phyloP scores from a whole-genome alignment of 306 rosid genomes.

The Trifolium dubium region DNA sequence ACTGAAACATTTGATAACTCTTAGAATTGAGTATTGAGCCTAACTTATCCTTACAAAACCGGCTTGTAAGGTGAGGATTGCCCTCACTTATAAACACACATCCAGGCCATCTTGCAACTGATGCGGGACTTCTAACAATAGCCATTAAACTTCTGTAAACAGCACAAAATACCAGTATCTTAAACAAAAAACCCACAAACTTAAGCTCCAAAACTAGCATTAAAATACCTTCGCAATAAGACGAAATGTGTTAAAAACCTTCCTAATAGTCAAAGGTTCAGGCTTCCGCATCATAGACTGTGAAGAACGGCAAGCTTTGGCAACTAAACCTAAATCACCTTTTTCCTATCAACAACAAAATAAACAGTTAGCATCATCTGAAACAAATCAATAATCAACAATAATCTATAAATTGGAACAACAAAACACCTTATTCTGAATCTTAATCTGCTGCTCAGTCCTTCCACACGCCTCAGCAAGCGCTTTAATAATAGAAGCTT shows the following conservation, averaged over 20 bases:
- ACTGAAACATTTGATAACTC: slow-evolving; percentile 7
- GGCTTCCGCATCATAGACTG: slow-evolving; percentile 88
- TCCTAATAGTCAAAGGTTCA: slow-evolving; percentile 70
- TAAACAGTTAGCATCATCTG: slow-evolving; percentile 12
- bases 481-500: slow-evolving; percentile 80
- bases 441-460: slow-evolving; percentile 67
- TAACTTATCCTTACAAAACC: too few species aligned
- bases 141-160: not conserved
- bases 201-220: not conserved
- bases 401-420: not conserved
- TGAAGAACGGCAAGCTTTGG: slow-evolving; percentile 77
- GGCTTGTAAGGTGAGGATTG: too few species aligned
- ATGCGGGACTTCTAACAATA: too few species aligned
- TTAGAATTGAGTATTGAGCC: too few species aligned
- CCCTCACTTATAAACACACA: too few species aligned
- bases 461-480: slow-evolving; percentile 84
- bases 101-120: too few species aligned
- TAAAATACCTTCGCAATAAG: slow-evolving; percentile 77
- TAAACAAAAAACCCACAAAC: slow-evolving; percentile 19
- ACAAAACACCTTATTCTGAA: slow-evolving; percentile 60
- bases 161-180: not conserved
- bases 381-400: too few species aligned
- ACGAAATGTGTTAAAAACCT: slow-evolving; percentile 78
- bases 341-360: slow-evolving; percentile 50
- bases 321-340: slow-evolving; percentile 92